Percentiles rank a stretch among this genome's conserved stretches.
Conservation (phyloP, 257 asterid genomes). For the Euphrasia confusa region DNA sequence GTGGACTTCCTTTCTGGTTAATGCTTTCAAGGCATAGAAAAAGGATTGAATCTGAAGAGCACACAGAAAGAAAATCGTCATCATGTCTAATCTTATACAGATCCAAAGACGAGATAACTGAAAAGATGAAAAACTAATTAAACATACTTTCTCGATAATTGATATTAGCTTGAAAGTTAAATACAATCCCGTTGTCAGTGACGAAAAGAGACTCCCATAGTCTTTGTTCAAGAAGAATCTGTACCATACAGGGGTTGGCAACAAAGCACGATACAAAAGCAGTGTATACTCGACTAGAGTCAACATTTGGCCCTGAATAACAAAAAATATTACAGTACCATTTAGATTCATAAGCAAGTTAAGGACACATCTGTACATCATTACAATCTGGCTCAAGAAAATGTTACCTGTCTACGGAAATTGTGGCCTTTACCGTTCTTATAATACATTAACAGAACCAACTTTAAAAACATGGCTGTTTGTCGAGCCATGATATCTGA, state of each 20-base stretch:
- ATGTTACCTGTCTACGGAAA: slow-evolving; percentile 80
- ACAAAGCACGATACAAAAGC: slow-evolving; percentile 83
- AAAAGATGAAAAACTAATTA: slow-evolving; percentile 16
- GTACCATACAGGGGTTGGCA: slow-evolving; percentile 94
- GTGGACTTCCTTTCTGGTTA: slow-evolving; percentile 63
- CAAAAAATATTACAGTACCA: slow-evolving; percentile 12
- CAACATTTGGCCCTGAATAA: slow-evolving; percentile 79
- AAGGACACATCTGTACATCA: not conserved
- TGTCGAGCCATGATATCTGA: slow-evolving; percentile 83
- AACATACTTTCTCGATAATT: slow-evolving; percentile 69
- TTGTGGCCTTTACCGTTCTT: slow-evolving; percentile 80
- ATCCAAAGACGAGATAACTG: slow-evolving; percentile 7
- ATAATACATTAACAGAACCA: slow-evolving; percentile 64
- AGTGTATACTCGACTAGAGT: slow-evolving; percentile 80
- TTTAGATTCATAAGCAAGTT: slow-evolving; percentile 22
- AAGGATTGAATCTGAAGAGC: slow-evolving; percentile 61
- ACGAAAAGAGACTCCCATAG: slow-evolving; percentile 85
- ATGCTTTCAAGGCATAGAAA: slow-evolving; percentile 62
- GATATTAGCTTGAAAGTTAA: slow-evolving; percentile 86
- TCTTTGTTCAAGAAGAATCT: slow-evolving; percentile 89
- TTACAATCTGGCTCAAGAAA: slow-evolving; percentile 9
- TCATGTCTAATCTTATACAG: slow-evolving; percentile 10
- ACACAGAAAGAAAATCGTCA: slow-evolving; percentile 2
- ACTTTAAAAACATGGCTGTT: slow-evolving; percentile 75
- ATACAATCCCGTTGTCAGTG: slow-evolving; percentile 79